Evolutionary conservation across 2,329 filamentous ascomycete species (phyloP).

Genomic region (Talaromyces piceae): DNA sequence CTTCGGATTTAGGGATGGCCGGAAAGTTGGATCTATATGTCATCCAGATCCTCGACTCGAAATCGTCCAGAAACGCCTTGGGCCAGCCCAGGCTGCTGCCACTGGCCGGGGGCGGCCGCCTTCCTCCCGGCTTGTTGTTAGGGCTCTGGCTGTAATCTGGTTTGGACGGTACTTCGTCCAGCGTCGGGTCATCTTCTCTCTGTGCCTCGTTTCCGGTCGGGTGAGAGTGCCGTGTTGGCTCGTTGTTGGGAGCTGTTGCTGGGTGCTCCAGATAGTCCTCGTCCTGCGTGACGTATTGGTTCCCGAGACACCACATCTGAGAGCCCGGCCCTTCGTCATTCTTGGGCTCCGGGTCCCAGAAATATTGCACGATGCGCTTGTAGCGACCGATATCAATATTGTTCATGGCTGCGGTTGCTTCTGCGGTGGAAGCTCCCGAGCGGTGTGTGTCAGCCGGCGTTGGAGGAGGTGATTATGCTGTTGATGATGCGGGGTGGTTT

Average conservation of each 20-base stretch:
- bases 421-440: neutral
- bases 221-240: neutral
- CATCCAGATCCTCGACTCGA: conserved; percentile 91
- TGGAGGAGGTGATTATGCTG: neutral
- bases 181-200: neutral
- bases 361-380: conserved; percentile 78
- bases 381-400: conserved; percentile 68
- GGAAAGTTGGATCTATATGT: conserved; percentile 87
- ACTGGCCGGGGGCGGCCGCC: neutral
- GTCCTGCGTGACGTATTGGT: conserved; percentile 42
- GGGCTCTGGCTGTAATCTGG: neutral
- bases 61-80: conserved; percentile 75
- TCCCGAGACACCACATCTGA: conserved; percentile 77
- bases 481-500: conserved; percentile 2
- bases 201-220: neutral
- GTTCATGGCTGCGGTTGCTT: conserved; percentile 41
- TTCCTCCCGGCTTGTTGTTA: conserved; percentile 1
- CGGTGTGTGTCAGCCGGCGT: neutral
- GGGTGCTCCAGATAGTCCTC: conserved; percentile 1
- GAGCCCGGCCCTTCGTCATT: conserved; percentile 63
- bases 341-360: conserved; percentile 83
- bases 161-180: neutral
- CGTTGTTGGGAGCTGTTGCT: conserved; percentile 2
- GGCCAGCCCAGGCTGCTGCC: conserved; percentile 60
- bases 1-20: conserved; percentile 69